These are phyloP conservation scores for Arctium minus DNA, from an alignment of 129 eudicot species.

Conservation along the genomic window DNA sequence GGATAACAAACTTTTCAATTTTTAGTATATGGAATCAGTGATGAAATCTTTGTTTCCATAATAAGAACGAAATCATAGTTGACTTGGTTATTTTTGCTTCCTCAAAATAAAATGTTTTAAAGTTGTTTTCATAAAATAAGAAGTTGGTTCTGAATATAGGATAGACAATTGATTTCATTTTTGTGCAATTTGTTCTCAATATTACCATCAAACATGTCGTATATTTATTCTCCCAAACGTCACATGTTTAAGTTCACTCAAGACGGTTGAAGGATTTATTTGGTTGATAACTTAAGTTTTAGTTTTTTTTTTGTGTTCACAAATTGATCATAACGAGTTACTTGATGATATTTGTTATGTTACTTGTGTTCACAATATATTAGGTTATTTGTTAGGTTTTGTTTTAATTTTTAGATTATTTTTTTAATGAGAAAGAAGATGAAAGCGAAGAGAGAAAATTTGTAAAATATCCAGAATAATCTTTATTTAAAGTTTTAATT, in stretches of 20 bases:
- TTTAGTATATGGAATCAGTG: background rate
- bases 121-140: background rate
- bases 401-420: too few species aligned
- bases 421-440: too few species aligned
- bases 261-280: background rate
- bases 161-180: too few species aligned
- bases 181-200: background rate
- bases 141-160: background rate
- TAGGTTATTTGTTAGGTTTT: too few species aligned
- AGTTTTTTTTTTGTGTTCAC: too few species aligned
- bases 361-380: too few species aligned
- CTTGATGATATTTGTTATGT: too few species aligned
- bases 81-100: background rate
- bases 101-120: background rate
- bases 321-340: too few species aligned
- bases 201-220: background rate
- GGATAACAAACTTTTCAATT: background rate
- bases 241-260: background rate
- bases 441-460: too few species aligned
- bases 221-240: background rate
- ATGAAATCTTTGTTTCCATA: background rate
- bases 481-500: too few species aligned
- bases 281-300: background rate
- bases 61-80: background rate
- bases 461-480: too few species aligned